Percentiles rank a stretch among this genome's conserved stretches.
These are phyloP conservation scores for Porphyrellus cyaneotinctus DNA, from an alignment of 768 basidiomycete genomes.

Conservation along the genomic window DNA sequence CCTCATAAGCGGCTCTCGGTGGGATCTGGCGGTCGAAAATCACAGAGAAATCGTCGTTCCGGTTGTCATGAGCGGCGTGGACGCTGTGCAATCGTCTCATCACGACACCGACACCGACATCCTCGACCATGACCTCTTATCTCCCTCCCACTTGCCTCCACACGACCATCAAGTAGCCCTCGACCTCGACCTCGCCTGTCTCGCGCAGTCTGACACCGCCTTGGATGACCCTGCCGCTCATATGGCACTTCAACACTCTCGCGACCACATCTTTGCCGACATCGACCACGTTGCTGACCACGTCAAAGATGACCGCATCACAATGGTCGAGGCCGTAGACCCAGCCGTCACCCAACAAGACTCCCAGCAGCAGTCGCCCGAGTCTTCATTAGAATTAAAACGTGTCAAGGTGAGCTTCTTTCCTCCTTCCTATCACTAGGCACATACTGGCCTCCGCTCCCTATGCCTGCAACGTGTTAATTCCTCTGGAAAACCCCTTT, in stretches of 20 bases:
- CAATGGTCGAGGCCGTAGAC: conserved; percentile 35
- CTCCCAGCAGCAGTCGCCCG: conserved; percentile 56
- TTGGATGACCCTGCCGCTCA: conserved; percentile 26
- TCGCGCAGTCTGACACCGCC: conserved; percentile 24
- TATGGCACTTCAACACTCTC: conserved; percentile 28
- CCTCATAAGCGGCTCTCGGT: conserved; percentile 20
- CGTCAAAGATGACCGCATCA: conserved; percentile 31
- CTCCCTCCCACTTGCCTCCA: conserved; percentile 26
- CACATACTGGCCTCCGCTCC: too few species aligned
- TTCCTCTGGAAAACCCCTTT: conserved; percentile 8
- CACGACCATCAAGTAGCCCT: conserved; percentile 33
- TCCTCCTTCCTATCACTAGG: conserved; percentile 15
- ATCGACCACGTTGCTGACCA: conserved; percentile 33
- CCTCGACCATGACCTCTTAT: conserved; percentile 32
- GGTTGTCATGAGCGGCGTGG: conserved; percentile 42
- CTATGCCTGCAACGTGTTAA: conserved; percentile 27
- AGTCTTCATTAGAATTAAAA: conserved; percentile 71
- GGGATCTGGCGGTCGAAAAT: conserved; percentile 21
- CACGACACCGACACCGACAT: conserved; percentile 31
- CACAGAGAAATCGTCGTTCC: conserved; percentile 18
- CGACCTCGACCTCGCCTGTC: conserved; percentile 27
- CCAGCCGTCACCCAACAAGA: conserved; percentile 48
- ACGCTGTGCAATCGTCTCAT: conserved; percentile 32
- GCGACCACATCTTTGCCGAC: conserved; percentile 32
- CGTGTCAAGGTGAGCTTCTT: conserved; percentile 70